Percentiles rank a stretch among this genome's conserved stretches.
Conservation (phyloP, 2,329 filamentous ascomycete genomes). For the Hypoxylon sp. region DNA sequence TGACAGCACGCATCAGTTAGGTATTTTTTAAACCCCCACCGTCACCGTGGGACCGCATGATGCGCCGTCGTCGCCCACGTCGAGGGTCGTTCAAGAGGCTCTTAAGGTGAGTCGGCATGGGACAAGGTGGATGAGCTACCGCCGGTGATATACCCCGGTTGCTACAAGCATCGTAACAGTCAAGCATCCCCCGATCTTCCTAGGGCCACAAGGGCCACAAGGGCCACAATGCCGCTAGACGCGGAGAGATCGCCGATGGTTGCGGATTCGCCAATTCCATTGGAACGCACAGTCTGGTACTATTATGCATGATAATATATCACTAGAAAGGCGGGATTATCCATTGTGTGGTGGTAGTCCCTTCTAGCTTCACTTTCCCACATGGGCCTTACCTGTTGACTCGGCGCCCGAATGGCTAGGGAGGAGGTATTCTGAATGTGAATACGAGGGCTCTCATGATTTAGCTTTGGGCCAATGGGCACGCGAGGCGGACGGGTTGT, state of each 20-base stretch:
- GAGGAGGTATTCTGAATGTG: conserved; percentile 15
- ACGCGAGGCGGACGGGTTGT: conserved; percentile 22
- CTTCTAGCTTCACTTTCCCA: conserved; percentile 13
- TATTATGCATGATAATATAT: conserved; percentile 37
- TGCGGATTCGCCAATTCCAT: conserved; percentile 33
- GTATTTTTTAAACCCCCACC: conserved; percentile 17
- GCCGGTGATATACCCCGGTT: conserved; percentile 33
- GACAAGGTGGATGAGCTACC: conserved; percentile 20
- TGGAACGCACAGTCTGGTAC: conserved; percentile 28
- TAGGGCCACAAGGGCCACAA: not conserved
- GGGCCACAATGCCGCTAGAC: conserved; percentile 13
- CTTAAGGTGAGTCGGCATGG: conserved; percentile 37
- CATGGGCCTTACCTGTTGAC: not conserved
- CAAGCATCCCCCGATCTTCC: conserved; percentile 37
- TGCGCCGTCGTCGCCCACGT: conserved; percentile 26
- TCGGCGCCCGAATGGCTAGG: conserved; percentile 17
- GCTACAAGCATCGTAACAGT: conserved; percentile 30
- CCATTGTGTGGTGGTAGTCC: conserved; percentile 11
- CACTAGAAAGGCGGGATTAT: conserved; percentile 19
- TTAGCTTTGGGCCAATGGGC: conserved; percentile 26
- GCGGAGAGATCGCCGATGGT: conserved; percentile 42
- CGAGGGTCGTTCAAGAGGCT: conserved; percentile 35
- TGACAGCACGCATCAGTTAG: conserved; percentile 23
- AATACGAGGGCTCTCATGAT: conserved; percentile 22
- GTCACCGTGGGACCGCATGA: conserved; percentile 11